Evolutionary conservation across 306 rosid species (phyloP).

Genomic region (Mimosa bimucronata): DNA sequence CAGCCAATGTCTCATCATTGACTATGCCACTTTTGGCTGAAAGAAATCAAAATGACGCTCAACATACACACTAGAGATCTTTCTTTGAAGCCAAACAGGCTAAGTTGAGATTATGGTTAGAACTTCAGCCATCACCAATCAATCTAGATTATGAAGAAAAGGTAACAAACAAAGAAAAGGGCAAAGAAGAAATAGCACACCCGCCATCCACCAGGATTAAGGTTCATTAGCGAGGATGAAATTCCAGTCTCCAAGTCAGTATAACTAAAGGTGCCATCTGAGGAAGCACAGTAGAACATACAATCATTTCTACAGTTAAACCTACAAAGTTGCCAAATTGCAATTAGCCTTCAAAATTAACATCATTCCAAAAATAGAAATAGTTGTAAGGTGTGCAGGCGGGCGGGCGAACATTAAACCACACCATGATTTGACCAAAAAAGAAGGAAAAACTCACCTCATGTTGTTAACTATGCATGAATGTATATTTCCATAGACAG

Average conservation of each 20-base stretch:
- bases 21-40: background rate
- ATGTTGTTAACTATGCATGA: slow-evolving; percentile 83
- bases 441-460: slow-evolving; percentile 57
- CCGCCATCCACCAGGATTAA: slow-evolving; percentile 95
- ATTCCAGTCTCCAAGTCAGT: slow-evolving; percentile 91
- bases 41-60: background rate
- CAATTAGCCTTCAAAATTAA: slow-evolving; percentile 26
- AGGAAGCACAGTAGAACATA: slow-evolving; percentile 79
- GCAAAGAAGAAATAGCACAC: slow-evolving; percentile 38
- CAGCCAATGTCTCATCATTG: background rate
- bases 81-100: slow-evolving; percentile 9
- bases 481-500: slow-evolving; percentile 82
- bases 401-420: background rate
- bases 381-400: too few species aligned
- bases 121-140: slow-evolving; percentile 4
- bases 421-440: background rate
- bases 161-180: slow-evolving; percentile 22
- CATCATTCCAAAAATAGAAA: slow-evolving; percentile 1
- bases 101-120: background rate
- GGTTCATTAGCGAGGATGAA: slow-evolving; percentile 65
- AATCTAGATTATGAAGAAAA: slow-evolving; percentile 8
- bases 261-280: slow-evolving; percentile 85
- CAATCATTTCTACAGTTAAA: slow-evolving; percentile 77
- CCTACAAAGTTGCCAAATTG: slow-evolving; percentile 49
- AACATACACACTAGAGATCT: background rate